Base-by-base conservation (phyloP, 495 filamentous ascomycete species). In the Hypoxylon intermedium region DNA sequence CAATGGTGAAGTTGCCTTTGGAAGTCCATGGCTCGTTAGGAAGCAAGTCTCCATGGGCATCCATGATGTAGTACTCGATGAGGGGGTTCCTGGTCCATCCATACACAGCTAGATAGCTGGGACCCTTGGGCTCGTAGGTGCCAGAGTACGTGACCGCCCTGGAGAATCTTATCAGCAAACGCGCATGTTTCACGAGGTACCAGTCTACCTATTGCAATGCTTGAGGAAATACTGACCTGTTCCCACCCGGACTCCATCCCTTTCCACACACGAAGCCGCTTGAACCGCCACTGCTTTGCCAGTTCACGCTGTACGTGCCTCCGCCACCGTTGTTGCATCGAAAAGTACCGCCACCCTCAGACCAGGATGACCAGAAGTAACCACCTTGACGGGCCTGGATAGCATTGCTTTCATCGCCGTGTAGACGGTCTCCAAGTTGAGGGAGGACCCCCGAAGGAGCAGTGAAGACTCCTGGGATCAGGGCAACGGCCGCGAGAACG, bases 31-130 rank as follows among this genome's bases (percentile, higher is more conserved):
- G 75, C 48, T 74, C 75, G 52, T 75, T 77, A 12, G 84, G 85
- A 52, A 84, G 79, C 2, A 77, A 82, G 20, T 76, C 77, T 21
- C 82, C 83, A 65, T 80, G 84, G 52, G 77, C 73, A 50, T 88
- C 85, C 53, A 87, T 71, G 57, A 88, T 82, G 73, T 87, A 88
- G 75, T 87, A 87, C 53, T 88, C 85, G 67, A 87, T 79, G 9
- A 87, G 75, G 0, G 85, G 85, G 69, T 79, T 77, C 6, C 69
- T 74, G n/a, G 85, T 86, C 85, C 85, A 88, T 37, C 85, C 85
- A 61, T 87, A 87, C 28, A 88, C 72, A 40, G 83, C 64, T 19
- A 88, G 79, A 65, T 87, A 87, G 31, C 77, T 75, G 16, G 85
- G 85, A 12, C 85, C 84, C 12, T 76, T 78, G 46, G 83, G 79